Percentiles rank a stretch among this genome's conserved stretches.
phyloP scores from a whole-genome alignment of 305 asterid genomes.

The Petunia hybrid region DNA sequence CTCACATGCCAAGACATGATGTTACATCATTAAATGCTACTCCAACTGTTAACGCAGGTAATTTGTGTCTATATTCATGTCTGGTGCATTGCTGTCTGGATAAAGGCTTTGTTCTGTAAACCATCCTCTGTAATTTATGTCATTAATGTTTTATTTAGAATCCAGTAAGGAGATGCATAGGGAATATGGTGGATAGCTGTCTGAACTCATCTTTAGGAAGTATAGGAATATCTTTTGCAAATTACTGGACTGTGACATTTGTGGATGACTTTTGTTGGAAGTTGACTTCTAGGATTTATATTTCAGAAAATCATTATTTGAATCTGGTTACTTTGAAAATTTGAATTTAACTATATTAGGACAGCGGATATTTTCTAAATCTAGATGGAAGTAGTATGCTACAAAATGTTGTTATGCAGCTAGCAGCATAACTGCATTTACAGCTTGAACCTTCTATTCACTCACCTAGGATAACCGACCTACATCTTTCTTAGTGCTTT shows the following conservation, averaged over 20 bases:
- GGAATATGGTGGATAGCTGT: neutral
- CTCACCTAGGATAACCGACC: constrained; percentile 36
- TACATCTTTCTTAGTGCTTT: constrained; percentile 44
- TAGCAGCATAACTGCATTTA: neutral
- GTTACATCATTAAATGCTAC: constrained; percentile 46
- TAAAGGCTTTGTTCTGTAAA: neutral
- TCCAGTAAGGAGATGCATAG: neutral
- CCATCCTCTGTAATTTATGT: neutral
- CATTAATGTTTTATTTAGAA: neutral
- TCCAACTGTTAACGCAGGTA: constrained; percentile 54
- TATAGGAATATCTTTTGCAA: neutral
- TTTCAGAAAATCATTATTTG: neutral
- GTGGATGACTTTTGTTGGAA: neutral
- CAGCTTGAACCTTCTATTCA: neutral
- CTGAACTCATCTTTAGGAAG: neutral
- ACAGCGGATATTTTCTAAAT: neutral
- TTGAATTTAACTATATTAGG: neutral
- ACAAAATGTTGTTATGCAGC: neutral
- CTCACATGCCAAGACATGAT: constrained; percentile 52
- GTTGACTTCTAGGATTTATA: neutral
- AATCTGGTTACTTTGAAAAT: neutral
- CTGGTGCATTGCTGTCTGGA: neutral
- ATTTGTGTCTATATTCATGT: neutral
- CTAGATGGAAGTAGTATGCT: neutral
- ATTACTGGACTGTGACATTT: neutral